Percentiles rank a stretch among this genome's conserved stretches.
phyloP scores from a whole-genome alignment of 176 grass and related monocot genomes.

The Bromus sterilis region DNA sequence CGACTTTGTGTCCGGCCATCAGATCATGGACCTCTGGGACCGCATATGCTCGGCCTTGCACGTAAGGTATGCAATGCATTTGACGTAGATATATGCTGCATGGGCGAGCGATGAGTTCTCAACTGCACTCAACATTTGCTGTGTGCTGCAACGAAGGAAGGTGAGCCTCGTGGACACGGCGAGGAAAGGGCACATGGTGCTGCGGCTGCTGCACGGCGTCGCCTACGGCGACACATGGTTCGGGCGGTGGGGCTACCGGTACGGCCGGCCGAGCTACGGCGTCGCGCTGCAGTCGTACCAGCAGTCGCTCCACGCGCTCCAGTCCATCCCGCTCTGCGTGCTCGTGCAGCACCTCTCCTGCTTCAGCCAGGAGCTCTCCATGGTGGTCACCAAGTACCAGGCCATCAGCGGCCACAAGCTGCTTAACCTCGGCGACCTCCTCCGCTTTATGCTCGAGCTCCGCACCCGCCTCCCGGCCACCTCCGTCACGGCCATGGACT shows the following conservation, averaged over 20 bases:
- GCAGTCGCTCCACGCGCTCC: slow-evolving; percentile 63
- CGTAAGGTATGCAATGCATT: slow-evolving; percentile 37
- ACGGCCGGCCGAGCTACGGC: slow-evolving; percentile 59
- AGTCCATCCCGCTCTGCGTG: slow-evolving; percentile 54
- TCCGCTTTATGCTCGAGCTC: slow-evolving; percentile 90
- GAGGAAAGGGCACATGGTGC: slow-evolving; percentile 70
- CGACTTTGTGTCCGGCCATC: slow-evolving; percentile 73
- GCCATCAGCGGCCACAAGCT: slow-evolving; percentile 57
- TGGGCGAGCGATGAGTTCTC: not conserved
- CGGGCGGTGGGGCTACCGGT: slow-evolving; percentile 73
- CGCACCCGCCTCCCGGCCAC: slow-evolving; percentile 47
- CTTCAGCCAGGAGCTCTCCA: slow-evolving; percentile 49
- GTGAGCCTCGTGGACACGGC: slow-evolving; percentile 61
- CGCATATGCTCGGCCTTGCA: slow-evolving; percentile 58
- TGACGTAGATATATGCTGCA: not conserved
- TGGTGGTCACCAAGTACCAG: slow-evolving; percentile 74
- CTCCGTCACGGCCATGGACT: slow-evolving; percentile 51
- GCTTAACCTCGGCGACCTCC: slow-evolving; percentile 53
- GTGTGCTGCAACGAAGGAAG: slow-evolving; percentile 61
- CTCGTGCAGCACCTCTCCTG: slow-evolving; percentile 40
- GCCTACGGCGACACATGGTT: slow-evolving; percentile 89
- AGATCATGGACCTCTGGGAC: slow-evolving; percentile 87
- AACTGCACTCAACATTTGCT: not conserved
- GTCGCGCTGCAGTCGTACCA: slow-evolving; percentile 50
- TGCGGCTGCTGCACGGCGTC: slow-evolving; percentile 64